Base-by-base conservation (phyloP, 345 rosid genomes). In the Bruguiera gymnorhiza region DNA sequence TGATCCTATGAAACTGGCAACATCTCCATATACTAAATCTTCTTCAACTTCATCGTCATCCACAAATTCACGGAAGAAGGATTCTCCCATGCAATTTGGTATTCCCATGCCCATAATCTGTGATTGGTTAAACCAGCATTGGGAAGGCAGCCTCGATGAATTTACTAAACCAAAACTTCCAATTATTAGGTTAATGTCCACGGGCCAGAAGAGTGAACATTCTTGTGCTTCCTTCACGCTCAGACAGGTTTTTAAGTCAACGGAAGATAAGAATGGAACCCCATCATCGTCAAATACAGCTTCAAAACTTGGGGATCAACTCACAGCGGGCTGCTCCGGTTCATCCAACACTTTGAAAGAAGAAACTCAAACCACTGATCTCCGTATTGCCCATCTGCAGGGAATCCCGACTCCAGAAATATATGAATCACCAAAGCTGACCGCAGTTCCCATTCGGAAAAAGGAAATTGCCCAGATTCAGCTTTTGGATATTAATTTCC, bases 101-200 rank as follows among this genome's bases (percentile, higher is more conserved):
- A 94, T 94, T 80, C 97, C 98, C 3, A 81, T 94, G 64, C 97
- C 98, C 3, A 81, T 91, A 27, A 91, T 94, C 2, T 87, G 93
- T 70, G 97, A 94, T 81, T 91, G 98, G 97, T 84, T 91, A 63
- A 91, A 88, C 82, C 98, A 91, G 82, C 98, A 94, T 71, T 91
- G 97, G 97, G 98, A 94, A 83, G 98, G 97, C 66, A 87, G 84
- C 78, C 89, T 94, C 0, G 98, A 94, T 65, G 97, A 94, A 77
- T 87, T 82, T 65, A 81, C 86, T 15, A 94, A 91, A 71, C 95
- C 97, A 4, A 94, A 88, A 78, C 72, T 91, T 67, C 98, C 98
- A 62, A 80, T 91, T 70, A 87, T 91, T 71, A 81, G 96, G 67
- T 75, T 94, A 78, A 91, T 91, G 97, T 89, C 98, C 67, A 60